Conservation (phyloP, 768 basidiomycete genomes). For the Tulasnella sp. region DNA sequence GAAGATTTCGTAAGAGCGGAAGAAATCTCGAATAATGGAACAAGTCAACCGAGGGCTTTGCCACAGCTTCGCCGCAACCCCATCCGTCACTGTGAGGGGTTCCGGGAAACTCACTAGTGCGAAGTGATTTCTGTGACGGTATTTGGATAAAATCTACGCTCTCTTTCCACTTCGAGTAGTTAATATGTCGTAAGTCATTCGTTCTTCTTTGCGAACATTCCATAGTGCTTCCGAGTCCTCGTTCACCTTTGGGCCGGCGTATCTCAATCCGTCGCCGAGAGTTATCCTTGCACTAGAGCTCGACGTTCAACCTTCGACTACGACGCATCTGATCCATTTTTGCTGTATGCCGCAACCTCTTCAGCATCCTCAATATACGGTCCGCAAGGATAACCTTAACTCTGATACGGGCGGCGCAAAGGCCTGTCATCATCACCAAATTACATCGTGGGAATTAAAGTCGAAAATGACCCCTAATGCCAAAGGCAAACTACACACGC, state of each 20-base stretch:
- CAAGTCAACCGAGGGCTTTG: too few relatives aligned
- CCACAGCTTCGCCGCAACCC: too few relatives aligned
- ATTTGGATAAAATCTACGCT: background rate
- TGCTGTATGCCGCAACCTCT: background rate
- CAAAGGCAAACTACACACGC: background rate
- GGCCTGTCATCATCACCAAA: slow-evolving; percentile 4
- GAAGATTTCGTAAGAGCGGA: too few relatives aligned
- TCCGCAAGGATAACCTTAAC: background rate
- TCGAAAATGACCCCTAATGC: background rate
- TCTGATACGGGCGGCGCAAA: background rate
- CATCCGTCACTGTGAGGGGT: too few relatives aligned
- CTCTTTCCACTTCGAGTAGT: background rate
- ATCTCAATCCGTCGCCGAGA: background rate
- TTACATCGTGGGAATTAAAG: background rate
- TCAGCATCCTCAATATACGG: background rate
- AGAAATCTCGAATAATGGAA: too few relatives aligned
- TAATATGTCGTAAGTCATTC: background rate
- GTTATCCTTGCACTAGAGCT: background rate
- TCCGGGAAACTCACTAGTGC: too few relatives aligned
- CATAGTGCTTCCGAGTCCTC: background rate
- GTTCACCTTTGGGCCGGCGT: background rate
- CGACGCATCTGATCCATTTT: background rate
- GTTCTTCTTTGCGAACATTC: background rate
- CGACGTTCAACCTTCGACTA: background rate
- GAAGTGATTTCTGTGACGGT: too few relatives aligned